Evolutionary conservation across 164 flowering plant genomes (phyloP).

Genomic region (Amborella trichopoda): DNA sequence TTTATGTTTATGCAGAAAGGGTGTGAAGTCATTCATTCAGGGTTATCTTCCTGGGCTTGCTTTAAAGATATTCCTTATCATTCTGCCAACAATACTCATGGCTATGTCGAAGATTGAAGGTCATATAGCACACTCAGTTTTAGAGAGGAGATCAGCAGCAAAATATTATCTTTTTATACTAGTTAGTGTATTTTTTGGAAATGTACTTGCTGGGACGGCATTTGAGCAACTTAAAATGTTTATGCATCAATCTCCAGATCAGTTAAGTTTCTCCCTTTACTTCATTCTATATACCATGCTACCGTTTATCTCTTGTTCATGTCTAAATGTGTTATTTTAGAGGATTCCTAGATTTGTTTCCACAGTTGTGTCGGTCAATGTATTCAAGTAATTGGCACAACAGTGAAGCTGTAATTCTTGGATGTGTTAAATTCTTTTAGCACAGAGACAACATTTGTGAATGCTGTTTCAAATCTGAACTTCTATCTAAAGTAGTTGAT

Average conservation of each 20-base stretch:
- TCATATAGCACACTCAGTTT: slow-evolving; percentile 40
- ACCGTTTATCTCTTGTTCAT: background rate
- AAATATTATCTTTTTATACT: slow-evolving; percentile 68
- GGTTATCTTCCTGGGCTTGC: slow-evolving; percentile 84
- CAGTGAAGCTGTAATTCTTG: no score
- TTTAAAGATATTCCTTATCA: slow-evolving; percentile 75
- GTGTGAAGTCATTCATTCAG: slow-evolving; percentile 58
- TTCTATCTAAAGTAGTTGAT: no score
- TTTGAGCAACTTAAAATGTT: slow-evolving; percentile 59
- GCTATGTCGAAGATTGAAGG: slow-evolving; percentile 90
- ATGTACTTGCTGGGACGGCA: slow-evolving; percentile 66
- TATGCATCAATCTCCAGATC: slow-evolving; percentile 39
- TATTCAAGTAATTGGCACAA: no score
- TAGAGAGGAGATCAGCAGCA: slow-evolving; percentile 77
- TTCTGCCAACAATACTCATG: slow-evolving; percentile 78
- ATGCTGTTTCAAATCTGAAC: no score
- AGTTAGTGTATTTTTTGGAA: slow-evolving; percentile 77
- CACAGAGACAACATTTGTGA: no score
- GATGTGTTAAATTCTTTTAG: no score
- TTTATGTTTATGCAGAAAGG: slow-evolving; percentile 36
- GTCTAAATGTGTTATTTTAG: no score
- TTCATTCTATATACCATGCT: background rate
- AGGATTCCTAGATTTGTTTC: no score
- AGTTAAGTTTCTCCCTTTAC: slow-evolving; percentile 34
- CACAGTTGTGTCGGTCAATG: no score